phyloP scores from a whole-genome alignment of 2,329 filamentous ascomycete species.

The Exutisphaerella laricina region DNA sequence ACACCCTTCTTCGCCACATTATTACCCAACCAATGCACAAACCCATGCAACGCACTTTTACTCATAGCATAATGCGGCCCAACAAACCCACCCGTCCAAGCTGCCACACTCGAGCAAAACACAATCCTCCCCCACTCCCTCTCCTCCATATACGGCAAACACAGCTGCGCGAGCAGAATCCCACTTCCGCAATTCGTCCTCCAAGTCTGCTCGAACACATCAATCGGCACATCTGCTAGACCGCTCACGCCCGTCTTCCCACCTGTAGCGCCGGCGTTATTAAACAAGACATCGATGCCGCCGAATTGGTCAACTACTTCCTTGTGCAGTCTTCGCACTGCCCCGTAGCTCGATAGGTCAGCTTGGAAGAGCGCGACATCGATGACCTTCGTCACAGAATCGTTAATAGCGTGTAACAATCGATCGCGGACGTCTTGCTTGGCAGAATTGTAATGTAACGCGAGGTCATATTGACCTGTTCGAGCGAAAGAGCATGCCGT shows the following conservation, averaged over 20 bases:
- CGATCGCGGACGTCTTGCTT: conserved; percentile 30
- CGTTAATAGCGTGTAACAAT: conserved; percentile 28
- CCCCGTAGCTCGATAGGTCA: conserved; percentile 19
- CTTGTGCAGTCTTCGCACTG: conserved; percentile 33
- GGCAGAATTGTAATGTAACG: conserved; percentile 41
- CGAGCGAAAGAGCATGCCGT: conserved; percentile 38
- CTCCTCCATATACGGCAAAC: conserved; percentile 35
- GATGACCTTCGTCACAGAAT: conserved; percentile 36
- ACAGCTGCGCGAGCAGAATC: conserved; percentile 37
- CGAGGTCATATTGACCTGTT: conserved; percentile 38
- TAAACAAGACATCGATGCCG: conserved; percentile 39
- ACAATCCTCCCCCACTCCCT: conserved; percentile 36
- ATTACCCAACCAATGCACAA: conserved; percentile 43
- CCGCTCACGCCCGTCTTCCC: conserved; percentile 24
- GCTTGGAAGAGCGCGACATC: conserved; percentile 32
- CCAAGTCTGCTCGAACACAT: conserved; percentile 36
- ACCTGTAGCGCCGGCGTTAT: conserved; percentile 34
- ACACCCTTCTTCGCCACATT: conserved; percentile 42
- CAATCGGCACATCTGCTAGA: conserved; percentile 33
- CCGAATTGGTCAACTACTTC: conserved; percentile 33
- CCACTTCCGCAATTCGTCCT: conserved; percentile 35
- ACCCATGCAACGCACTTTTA: conserved; percentile 43
- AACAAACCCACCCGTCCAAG: conserved; percentile 37
- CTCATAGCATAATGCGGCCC: conserved; percentile 38
- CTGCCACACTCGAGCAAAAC: conserved; percentile 37